Percentiles rank a stretch among this genome's conserved stretches.
Conservation (phyloP, 1,139 yeast genomes). For the Candida sp. region DNA sequence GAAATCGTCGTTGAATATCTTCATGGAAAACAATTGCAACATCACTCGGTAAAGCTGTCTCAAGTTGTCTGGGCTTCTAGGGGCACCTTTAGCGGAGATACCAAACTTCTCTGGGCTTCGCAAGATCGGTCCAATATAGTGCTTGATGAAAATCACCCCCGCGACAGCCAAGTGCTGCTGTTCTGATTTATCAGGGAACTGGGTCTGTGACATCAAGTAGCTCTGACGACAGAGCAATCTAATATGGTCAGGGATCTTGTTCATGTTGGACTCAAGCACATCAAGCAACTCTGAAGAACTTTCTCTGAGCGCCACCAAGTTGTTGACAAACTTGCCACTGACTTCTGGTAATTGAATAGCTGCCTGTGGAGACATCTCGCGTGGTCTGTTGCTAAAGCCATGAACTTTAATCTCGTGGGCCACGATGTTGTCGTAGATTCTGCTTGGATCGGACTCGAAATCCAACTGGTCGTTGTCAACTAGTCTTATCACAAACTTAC, state of each 20-base stretch:
- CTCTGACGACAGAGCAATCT: conserved; percentile 44
- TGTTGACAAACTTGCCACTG: conserved; percentile 67
- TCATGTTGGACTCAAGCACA: conserved; percentile 41
- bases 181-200: conserved; percentile 57
- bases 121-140: conserved; percentile 68
- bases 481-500: conserved; percentile 51
- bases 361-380: conserved; percentile 52
- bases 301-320: conserved; percentile 79
- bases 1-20: conserved; percentile 72
- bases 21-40: conserved; percentile 68
- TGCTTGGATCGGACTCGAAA: conserved; percentile 82
- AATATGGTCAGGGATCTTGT: conserved; percentile 64
- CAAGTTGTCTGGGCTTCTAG: conserved; percentile 51
- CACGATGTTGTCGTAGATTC: conserved; percentile 54
- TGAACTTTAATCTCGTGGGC: conserved; percentile 52
- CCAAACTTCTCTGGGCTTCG: conserved; percentile 75
- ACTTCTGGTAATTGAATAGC: conserved; percentile 85
- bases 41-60: conserved; percentile 62
- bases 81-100: conserved; percentile 26
- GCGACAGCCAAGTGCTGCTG: conserved; percentile 65
- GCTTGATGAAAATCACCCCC: conserved; percentile 68
- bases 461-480: conserved; percentile 61
- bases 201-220: conserved; percentile 35
- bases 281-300: conserved; percentile 60
- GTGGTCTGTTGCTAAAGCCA: conserved; percentile 36